A percentile compares a stretch with the other conserved stretches of the same genome.
These are phyloP conservation scores for Coniella lustricola DNA, from an alignment of 2,329 filamentous ascomycete genomes.

Conservation along the genomic window DNA sequence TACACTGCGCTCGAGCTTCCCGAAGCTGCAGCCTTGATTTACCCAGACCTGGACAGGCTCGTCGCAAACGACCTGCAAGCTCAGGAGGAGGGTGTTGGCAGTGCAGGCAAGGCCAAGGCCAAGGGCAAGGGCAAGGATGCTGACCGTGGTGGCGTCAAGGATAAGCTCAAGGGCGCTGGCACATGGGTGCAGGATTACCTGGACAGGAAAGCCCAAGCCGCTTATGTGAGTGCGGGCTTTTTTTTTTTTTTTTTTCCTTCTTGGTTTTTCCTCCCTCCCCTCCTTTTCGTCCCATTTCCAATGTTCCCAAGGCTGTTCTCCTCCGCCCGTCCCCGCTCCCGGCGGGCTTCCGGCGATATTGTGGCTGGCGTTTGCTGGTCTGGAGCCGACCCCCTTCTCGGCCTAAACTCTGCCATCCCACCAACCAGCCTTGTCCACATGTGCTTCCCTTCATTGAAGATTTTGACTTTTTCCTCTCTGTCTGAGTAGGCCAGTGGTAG, in stretches of 20 bases:
- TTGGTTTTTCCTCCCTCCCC: no score
- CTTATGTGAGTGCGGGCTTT: conserved; percentile 36
- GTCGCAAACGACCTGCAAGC: conserved; percentile 19
- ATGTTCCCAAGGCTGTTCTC: background rate
- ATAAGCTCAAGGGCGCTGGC: conserved; percentile 25
- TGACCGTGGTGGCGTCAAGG: conserved; percentile 3
- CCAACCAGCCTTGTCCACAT: no score
- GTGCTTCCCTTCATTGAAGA: no score
- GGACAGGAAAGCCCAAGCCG: conserved; percentile 40
- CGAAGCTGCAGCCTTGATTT: conserved; percentile 32
- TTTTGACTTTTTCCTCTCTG: no score
- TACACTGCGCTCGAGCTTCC: conserved; percentile 30
- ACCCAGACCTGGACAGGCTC: conserved; percentile 28
- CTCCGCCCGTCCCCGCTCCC: background rate
- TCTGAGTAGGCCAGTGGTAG: background rate
- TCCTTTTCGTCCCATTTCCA: no score
- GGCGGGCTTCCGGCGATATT: background rate
- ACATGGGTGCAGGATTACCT: conserved; percentile 38
- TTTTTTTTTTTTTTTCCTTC: no score
- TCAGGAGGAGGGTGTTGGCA: conserved; percentile 17
- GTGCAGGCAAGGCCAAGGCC: conserved; percentile 21
- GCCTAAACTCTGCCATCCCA: background rate
- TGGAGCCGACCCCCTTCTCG: background rate
- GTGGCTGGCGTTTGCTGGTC: background rate
- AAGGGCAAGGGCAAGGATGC: conserved; percentile 19